These are phyloP conservation scores for Piper betle DNA, from an alignment of 164 flowering plant genomes.

Conservation along the genomic window DNA sequence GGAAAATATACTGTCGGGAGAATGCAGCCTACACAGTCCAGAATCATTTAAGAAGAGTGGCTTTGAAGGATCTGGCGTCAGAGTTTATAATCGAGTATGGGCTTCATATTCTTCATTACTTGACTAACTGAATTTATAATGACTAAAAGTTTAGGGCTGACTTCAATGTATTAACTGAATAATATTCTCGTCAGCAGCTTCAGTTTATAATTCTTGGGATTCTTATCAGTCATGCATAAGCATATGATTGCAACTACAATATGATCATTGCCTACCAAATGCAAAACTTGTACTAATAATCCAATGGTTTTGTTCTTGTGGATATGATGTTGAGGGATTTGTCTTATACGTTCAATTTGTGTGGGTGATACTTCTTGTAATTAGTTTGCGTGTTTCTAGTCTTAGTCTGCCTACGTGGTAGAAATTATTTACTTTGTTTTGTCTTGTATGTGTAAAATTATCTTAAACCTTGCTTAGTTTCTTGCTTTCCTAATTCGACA, in stretches of 20 bases:
- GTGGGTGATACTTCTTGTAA: too few species aligned
- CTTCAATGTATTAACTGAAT: too few species aligned
- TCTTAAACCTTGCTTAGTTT: not conserved
- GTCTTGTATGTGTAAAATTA: not conserved
- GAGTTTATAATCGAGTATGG: slow-evolving; percentile 71
- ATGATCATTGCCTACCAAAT: too few species aligned
- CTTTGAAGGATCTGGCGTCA: slow-evolving; percentile 46
- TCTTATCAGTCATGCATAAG: not conserved
- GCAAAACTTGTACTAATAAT: too few species aligned
- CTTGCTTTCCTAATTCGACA: not conserved
- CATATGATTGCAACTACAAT: too few species aligned
- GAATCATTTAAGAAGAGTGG: slow-evolving; percentile 45
- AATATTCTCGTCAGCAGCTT: not conserved
- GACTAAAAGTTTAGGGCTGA: too few species aligned
- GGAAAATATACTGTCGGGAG: slow-evolving; percentile 60
- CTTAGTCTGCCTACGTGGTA: too few species aligned
- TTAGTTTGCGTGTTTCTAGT: too few species aligned
- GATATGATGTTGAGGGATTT: too few species aligned
- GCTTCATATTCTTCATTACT: not conserved
- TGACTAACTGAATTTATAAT: not conserved
- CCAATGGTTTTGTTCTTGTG: too few species aligned
- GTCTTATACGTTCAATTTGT: too few species aligned
- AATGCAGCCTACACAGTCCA: slow-evolving; percentile 51
- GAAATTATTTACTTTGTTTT: not conserved
- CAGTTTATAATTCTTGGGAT: not conserved